Conservation (phyloP, 768 basidiomycete genomes). For the Amylocystis lapponica region DNA sequence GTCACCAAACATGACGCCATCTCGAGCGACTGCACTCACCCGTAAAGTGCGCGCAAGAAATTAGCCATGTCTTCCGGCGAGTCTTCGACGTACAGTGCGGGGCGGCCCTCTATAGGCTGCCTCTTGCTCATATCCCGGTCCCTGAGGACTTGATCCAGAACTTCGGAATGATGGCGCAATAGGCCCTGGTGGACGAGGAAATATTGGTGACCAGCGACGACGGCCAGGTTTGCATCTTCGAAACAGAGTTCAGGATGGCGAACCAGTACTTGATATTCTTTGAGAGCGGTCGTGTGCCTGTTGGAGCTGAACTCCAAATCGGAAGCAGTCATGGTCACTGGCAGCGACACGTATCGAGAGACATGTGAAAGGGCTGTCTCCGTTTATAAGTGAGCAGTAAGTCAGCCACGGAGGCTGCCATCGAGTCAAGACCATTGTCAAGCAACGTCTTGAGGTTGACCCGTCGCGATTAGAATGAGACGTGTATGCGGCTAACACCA, state of each 20-base stretch:
- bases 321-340: background rate
- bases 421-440: background rate
- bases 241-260: slow-evolving; percentile 43
- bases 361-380: background rate
- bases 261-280: slow-evolving; percentile 14
- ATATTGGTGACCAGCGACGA: slow-evolving; percentile 51
- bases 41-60: slow-evolving; percentile 64
- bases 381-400: background rate
- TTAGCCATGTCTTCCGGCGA: slow-evolving; percentile 48
- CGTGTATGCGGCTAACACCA: too few species aligned
- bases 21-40: slow-evolving; percentile 11
- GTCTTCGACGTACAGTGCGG: slow-evolving; percentile 51
- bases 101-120: slow-evolving; percentile 59
- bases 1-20: background rate
- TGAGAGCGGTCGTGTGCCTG: slow-evolving; percentile 9
- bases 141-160: slow-evolving; percentile 38
- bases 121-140: too few species aligned
- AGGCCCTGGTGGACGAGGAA: slow-evolving; percentile 69
- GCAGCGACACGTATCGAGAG: background rate
- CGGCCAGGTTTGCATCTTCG: slow-evolving; percentile 62
- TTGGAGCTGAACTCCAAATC: slow-evolving; percentile 26
- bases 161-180: slow-evolving; percentile 55
- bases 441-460: too few species aligned
- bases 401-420: background rate
- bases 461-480: too few species aligned